Base-by-base conservation (phyloP, 345 rosid species). In the Salix dunnii region DNA sequence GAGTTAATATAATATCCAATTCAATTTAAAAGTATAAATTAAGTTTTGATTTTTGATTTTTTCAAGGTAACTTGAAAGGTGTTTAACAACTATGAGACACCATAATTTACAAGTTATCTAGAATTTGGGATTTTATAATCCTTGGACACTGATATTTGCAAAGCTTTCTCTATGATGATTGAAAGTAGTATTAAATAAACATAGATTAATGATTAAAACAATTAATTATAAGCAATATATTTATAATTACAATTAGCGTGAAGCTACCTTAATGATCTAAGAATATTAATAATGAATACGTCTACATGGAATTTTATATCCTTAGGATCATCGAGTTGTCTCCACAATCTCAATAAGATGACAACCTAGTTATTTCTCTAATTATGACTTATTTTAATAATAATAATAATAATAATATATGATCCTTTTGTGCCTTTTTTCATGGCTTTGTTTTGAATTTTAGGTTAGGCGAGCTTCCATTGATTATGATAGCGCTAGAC, bases 271-370 rank as follows among this genome's bases (percentile, higher is more conserved):
- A 42, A 68, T 11, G 35, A 25, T 42, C 38, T 38, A 38, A 66
- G 10, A 3, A 20, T 5, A 70, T 68, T 60, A 68, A 25, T 58
- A 21, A 69, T 31, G 20, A 35, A 73, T 8, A 42, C 11, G 9
- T 11, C 48, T 27, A 49, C 62, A 43, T 18, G 62, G 51, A 0
- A 25, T 64, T 23, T 25, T 16, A 16, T 6, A 6, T 28, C 49
- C 73, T 79, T 31, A 31, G 53, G 74, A 68, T 48, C 38, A 70
- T 67, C 23, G 62, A 60, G 62, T 20, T 84, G 83, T 83, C 83
- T 77, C 83, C 81, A 48, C 70, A 23, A 55, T 25, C 64, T 35
- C 21, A 14, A 30, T 40, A 66, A 80, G 49, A 70, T 71, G 77
- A 74, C 80, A 77, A 80, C 71, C 67, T 74, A 68, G 43, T 48